Conservation (phyloP, 805 yeast genomes). For the Torulaspora maleeae region DNA sequence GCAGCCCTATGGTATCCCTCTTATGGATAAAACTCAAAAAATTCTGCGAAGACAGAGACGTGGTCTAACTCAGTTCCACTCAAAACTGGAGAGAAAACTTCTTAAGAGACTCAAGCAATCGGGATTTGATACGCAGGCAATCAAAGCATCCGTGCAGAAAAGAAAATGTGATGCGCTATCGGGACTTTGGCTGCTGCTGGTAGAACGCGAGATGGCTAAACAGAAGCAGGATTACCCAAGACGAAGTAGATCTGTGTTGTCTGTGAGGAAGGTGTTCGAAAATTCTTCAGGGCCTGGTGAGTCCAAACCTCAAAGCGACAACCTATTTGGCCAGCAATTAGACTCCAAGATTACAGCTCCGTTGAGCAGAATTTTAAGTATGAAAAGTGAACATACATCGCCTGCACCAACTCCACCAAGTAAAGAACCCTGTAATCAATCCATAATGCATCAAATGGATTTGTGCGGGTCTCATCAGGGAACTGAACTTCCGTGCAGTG, state of each 20-base stretch:
- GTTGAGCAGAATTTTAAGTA: slow-evolving; percentile 27
- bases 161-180: slow-evolving; percentile 65
- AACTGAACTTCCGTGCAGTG: slow-evolving; percentile 1
- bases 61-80: slow-evolving; percentile 44
- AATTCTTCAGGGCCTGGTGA: slow-evolving; percentile 18
- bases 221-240: slow-evolving; percentile 34
- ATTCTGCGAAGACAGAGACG: slow-evolving; percentile 37
- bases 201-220: slow-evolving; percentile 43
- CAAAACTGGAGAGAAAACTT: slow-evolving; percentile 58
- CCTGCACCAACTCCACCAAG: background rate
- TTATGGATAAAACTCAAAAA: slow-evolving; percentile 39
- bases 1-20: slow-evolving; percentile 41
- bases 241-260: slow-evolving; percentile 35
- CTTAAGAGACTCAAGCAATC: slow-evolving; percentile 54
- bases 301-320: slow-evolving; percentile 28
- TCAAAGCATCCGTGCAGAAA: slow-evolving; percentile 53
- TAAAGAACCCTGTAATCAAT: slow-evolving; percentile 2
- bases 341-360: slow-evolving; percentile 18
- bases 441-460: slow-evolving; percentile 1
- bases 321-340: slow-evolving; percentile 23
- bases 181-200: slow-evolving; percentile 67
- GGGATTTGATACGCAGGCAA: slow-evolving; percentile 58
- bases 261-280: slow-evolving; percentile 33
- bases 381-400: slow-evolving; percentile 19
- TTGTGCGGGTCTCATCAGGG: slow-evolving; percentile 1